phyloP scores from a whole-genome alignment of 768 basidiomycete species.

The Agaricus blazei region DNA sequence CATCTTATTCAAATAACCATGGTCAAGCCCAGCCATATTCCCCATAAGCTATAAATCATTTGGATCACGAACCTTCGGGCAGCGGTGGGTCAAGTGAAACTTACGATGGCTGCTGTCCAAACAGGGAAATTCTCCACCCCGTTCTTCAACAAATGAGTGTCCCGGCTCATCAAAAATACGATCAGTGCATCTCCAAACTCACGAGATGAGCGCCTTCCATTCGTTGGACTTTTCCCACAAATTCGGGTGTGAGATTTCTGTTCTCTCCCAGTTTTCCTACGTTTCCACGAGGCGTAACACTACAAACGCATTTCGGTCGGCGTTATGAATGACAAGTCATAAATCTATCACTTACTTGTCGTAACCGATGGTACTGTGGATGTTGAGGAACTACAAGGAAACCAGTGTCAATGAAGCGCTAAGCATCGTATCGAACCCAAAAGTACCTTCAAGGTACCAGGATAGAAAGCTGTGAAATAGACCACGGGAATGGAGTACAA shows the following conservation, averaged over 20 bases:
- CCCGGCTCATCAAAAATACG: not conserved
- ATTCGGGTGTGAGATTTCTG: conserved; percentile 18
- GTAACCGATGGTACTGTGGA: conserved; percentile 24
- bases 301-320: conserved; percentile 7
- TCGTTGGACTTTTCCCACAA: conserved; percentile 21
- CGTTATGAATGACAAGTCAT: not conserved
- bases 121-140: conserved; percentile 29
- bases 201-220: conserved; percentile 32
- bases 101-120: conserved; percentile 29
- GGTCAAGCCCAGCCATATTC: conserved; percentile 24
- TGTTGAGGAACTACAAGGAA: conserved; percentile 17
- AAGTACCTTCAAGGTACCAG: conserved; percentile 23
- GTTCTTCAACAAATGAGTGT: conserved; percentile 12
- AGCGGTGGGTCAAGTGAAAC: not conserved
- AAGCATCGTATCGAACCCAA: not conserved
- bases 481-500: conserved; percentile 34
- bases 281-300: conserved; percentile 27
- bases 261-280: conserved; percentile 16
- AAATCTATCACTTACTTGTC: conserved; percentile 24
- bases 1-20: conserved; percentile 24
- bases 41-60: conserved; percentile 10
- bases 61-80: not conserved
- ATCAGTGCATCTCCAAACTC: not conserved
- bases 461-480: conserved; percentile 29
- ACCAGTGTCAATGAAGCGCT: not conserved